Conservation (phyloP, 2,329 filamentous ascomycete species). For the Exophiala oligosperma region DNA sequence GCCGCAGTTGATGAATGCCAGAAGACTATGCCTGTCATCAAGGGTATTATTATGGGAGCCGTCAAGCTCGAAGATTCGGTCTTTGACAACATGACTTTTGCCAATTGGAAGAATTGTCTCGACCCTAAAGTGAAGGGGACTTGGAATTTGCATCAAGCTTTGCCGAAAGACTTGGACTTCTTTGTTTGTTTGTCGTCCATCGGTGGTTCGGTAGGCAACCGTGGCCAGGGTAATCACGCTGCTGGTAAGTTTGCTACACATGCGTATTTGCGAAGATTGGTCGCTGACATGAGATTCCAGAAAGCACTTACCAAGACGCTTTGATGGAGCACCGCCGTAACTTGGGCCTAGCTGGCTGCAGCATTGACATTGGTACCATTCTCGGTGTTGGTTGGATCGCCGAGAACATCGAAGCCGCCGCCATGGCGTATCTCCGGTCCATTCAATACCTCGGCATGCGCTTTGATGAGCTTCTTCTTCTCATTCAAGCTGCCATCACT, state of each 20-base stretch:
- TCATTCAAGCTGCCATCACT: slow-evolving; percentile 10
- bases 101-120: slow-evolving; percentile 39
- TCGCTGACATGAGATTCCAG: neutral
- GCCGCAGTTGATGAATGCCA: slow-evolving; percentile 21
- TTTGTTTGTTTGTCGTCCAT: slow-evolving; percentile 43
- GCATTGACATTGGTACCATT: slow-evolving; percentile 1
- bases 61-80: slow-evolving; percentile 43
- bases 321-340: slow-evolving; percentile 1
- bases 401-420: slow-evolving; percentile 1
- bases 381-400: neutral
- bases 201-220: slow-evolving; percentile 46
- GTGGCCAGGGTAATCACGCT: slow-evolving; percentile 45
- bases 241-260: slow-evolving; percentile 38
- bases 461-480: slow-evolving; percentile 7
- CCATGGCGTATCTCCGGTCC: neutral
- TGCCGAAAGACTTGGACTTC: slow-evolving; percentile 36
- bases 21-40: slow-evolving; percentile 36
- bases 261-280: neutral
- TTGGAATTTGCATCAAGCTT: slow-evolving; percentile 36
- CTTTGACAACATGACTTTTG: slow-evolving; percentile 41
- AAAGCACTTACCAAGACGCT: slow-evolving; percentile 3
- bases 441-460: neutral
- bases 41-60: slow-evolving; percentile 47
- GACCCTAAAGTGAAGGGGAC: slow-evolving; percentile 43
- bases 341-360: neutral